phyloP scores from a whole-genome alignment of 2,329 filamentous ascomycete genomes.

The Leptographium wingfieldii region DNA sequence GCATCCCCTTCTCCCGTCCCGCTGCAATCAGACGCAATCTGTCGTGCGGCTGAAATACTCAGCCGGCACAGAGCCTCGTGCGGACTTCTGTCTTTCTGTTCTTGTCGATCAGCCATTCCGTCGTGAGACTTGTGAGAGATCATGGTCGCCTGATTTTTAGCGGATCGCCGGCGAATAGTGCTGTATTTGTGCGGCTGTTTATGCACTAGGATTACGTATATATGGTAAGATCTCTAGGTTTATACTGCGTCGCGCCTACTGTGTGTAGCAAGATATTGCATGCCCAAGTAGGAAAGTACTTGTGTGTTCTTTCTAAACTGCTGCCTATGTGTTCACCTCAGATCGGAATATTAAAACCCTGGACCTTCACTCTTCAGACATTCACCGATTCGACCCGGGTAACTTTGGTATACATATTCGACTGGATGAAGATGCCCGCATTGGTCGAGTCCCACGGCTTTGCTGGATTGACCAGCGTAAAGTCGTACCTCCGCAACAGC shows the following conservation, averaged over 20 bases:
- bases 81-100: neutral
- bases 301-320: too few species aligned
- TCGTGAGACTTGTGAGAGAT: too few species aligned
- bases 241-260: too few species aligned
- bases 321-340: too few species aligned
- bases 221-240: too few species aligned
- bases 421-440: constrained; percentile 19
- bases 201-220: too few species aligned
- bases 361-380: neutral
- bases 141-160: too few species aligned
- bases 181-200: too few species aligned
- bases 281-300: too few species aligned
- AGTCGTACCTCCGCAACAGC: constrained; percentile 15
- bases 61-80: constrained; percentile 1
- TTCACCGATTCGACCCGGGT: constrained; percentile 9
- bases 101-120: neutral
- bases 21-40: constrained; percentile 6
- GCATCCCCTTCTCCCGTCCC: neutral
- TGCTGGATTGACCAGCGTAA: constrained; percentile 14
- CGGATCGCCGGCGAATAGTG: too few species aligned
- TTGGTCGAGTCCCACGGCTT: constrained; percentile 15
- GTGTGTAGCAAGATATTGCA: too few species aligned
- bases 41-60: constrained; percentile 8
- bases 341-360: too few species aligned
- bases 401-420: constrained; percentile 16